A percentile compares a stretch with the other conserved stretches of the same genome.
These are phyloP conservation scores for Aspergillus arachidicola DNA, from an alignment of 2,329 filamentous ascomycete genomes.

Conservation along the genomic window DNA sequence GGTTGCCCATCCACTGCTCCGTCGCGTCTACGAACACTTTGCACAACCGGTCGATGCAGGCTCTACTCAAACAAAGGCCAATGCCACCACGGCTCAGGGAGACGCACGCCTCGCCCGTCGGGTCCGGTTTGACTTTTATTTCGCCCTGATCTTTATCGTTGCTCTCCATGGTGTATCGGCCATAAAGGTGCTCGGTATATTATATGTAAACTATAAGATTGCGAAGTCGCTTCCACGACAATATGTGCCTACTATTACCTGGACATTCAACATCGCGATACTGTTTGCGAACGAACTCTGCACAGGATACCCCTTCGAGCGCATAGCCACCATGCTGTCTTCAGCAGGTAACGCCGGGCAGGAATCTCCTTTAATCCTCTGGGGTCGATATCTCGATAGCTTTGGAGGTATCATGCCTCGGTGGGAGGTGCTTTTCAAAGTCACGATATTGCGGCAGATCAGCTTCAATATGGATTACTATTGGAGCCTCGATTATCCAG, in stretches of 20 bases:
- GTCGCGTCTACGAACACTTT: conserved; percentile 68
- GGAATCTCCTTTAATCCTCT: conserved; percentile 54
- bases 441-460: conserved; percentile 87
- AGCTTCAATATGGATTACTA: conserved; percentile 98
- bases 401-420: conserved; percentile 81
- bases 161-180: conserved; percentile 84
- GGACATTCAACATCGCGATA: conserved; percentile 83
- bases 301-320: conserved; percentile 72
- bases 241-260: conserved; percentile 75
- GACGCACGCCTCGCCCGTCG: conserved; percentile 68
- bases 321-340: conserved; percentile 58
- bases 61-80: conserved; percentile 22
- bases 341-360: conserved; percentile 37
- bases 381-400: conserved; percentile 74
- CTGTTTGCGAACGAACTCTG: conserved; percentile 89
- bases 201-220: conserved; percentile 80
- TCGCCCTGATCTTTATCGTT: conserved; percentile 76
- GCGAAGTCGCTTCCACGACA: conserved; percentile 70
- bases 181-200: conserved; percentile 77
- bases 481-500: conserved; percentile 74
- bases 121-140: conserved; percentile 78
- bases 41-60: conserved; percentile 45
- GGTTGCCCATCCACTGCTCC: conserved; percentile 75
- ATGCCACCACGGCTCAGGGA: conserved; percentile 39
- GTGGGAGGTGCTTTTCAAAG: conserved; percentile 98